Evolutionary conservation across 305 asterid genomes (phyloP).

Genomic region (Rubia peregrina): DNA sequence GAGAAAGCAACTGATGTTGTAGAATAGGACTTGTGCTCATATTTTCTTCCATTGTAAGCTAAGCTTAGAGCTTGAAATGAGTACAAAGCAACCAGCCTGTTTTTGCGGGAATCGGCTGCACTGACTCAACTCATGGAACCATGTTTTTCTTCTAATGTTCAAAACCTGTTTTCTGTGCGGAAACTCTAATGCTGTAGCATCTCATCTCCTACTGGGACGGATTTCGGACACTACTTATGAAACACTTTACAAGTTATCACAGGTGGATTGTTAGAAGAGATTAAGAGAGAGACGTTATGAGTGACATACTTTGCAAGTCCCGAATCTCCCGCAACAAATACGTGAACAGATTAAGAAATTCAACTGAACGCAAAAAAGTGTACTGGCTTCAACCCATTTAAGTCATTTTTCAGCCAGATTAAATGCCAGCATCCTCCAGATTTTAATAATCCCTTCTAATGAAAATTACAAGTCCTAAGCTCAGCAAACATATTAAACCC

Average conservation of each 20-base stretch:
- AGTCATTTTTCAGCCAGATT: neutral
- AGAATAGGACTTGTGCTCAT: slow-evolving; percentile 2
- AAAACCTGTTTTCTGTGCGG: neutral
- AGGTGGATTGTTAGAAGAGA: too few species aligned
- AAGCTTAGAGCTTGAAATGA: slow-evolving; percentile 6
- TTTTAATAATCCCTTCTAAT: too few species aligned
- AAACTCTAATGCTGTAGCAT: neutral
- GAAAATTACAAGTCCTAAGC: too few species aligned
- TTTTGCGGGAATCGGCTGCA: neutral
- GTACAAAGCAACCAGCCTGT: slow-evolving; percentile 2
- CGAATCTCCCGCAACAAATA: too few species aligned
- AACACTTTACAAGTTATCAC: too few species aligned
- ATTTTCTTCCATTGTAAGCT: slow-evolving; percentile 7
- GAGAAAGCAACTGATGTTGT: slow-evolving; percentile 5
- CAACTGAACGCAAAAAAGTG: neutral
- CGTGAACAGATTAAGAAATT: neutral
- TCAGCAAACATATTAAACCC: too few species aligned
- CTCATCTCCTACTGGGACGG: neutral
- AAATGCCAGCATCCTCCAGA: too few species aligned
- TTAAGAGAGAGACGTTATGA: too few species aligned
- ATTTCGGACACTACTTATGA: too few species aligned
- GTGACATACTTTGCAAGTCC: too few species aligned
- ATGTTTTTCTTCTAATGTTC: neutral
- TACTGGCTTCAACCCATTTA: neutral
- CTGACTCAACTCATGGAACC: too few species aligned